Base-by-base conservation (phyloP, 2,329 filamentous ascomycete species). In the Trichoderma arundinaceum region DNA sequence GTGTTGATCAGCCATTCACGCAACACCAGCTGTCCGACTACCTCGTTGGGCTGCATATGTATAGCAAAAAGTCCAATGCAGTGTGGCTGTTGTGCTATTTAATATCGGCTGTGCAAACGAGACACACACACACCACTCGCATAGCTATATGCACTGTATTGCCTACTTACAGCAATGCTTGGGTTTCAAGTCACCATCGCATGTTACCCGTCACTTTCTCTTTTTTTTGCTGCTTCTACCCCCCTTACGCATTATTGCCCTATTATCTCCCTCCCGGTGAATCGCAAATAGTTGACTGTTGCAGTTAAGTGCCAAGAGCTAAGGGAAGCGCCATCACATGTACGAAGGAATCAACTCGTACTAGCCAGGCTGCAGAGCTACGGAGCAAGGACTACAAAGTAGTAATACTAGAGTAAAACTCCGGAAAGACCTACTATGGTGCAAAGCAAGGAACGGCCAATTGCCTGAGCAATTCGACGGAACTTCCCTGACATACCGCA, bases 1-100 rank as follows among this genome's bases (percentile, higher is more conserved):
- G 48, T 51, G 35, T 65, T 58, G 53, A 65, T 53, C 38, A 54
- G 43, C 64, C 63, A 65, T 33, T 65, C 63, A 60, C 22, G 44
- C 56, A 66, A 62, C 64, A 53, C 46, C 56, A 61, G 56, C 56
- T 66, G 57, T 53, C 64, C 44, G 39, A 43, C 48, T 32, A 41
- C 15, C 44, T 28, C 15, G 10, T 17, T 39, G 57, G 19, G 33
- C 57, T 51, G 44, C 57, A 60, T n/a, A n/a, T n/a, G n/a, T 60
- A 43, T n/a, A n/a, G 44, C 19, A n/a, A n/a, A 41, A 7, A 32
- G 52, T 28, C 35, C 57, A 49, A 60, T 39, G 35, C 52, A 9
- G 28, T 8, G 19, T 28, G 35, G 33, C 22, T 13, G 19, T 44
- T 49, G 35, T 39, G 33, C 17, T 38, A 48, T 56, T 52, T 22